A percentile compares a stretch with the other conserved stretches of the same genome.
Evolutionary conservation across 768 basidiomycete genomes (phyloP).

Genomic region (Naganishia onofrii): DNA sequence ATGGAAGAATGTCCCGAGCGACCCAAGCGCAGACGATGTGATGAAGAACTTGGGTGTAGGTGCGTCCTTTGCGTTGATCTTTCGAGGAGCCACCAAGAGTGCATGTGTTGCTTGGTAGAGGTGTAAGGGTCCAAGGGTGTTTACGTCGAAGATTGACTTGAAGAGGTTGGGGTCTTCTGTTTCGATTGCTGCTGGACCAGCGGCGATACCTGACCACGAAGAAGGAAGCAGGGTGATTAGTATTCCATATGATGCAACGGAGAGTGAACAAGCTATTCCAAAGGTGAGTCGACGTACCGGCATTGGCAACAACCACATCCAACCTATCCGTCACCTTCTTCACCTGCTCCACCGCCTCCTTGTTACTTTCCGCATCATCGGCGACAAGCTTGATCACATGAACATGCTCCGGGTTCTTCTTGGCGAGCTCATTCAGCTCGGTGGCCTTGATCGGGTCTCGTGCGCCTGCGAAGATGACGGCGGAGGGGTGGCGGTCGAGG

Average conservation of each 20-base stretch:
- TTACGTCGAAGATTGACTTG: slow-evolving; percentile 17
- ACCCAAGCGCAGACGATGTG: slow-evolving; percentile 27
- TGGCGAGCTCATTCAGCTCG: slow-evolving; percentile 25
- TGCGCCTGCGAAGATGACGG: slow-evolving; percentile 34
- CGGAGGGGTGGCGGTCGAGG: slow-evolving; percentile 24
- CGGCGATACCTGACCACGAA: neutral
- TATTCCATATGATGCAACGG: neutral
- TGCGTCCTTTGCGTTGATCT: neutral
- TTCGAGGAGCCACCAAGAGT: slow-evolving; percentile 16
- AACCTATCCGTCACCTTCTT: slow-evolving; percentile 37
- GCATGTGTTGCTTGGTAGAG: slow-evolving; percentile 30
- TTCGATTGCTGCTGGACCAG: neutral
- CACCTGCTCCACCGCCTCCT: slow-evolving; percentile 35
- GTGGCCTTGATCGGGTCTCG: slow-evolving; percentile 27
- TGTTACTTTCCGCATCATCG: slow-evolving; percentile 35
- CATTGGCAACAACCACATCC: slow-evolving; percentile 43
- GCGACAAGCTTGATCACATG: slow-evolving; percentile 35
- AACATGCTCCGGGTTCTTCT: slow-evolving; percentile 1
- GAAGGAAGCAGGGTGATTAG: neutral
- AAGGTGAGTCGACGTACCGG: slow-evolving; percentile 15
- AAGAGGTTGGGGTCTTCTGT: neutral
- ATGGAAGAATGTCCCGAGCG: neutral
- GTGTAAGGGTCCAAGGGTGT: slow-evolving; percentile 32
- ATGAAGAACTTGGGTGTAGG: slow-evolving; percentile 30
- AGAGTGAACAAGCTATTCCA: neutral